Base-by-base conservation (phyloP, 805 yeast genomes). In the Scheffersomyces lignosus region DNA sequence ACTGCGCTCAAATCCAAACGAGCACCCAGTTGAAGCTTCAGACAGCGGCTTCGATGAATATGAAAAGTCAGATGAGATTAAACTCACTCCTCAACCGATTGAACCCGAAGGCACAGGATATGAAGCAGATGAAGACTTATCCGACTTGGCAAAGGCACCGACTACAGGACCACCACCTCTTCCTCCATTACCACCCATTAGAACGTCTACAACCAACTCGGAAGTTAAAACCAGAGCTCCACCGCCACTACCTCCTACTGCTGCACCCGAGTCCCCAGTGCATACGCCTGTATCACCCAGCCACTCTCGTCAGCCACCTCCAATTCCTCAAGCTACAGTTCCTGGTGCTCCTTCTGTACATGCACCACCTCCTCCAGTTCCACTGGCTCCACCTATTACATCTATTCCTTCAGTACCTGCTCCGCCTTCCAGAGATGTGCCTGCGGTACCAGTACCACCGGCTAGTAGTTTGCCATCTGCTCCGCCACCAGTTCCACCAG, bases 71-170 rank as follows among this genome's bases (percentile, higher is more conserved):
- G 45, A 46, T 5, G 36, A 40, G 13, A 43, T 52, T 29, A 38
- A 44, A 10, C 35, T 48, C 25, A 36, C 41, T 6, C 36, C 33
- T 18, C 41, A 33, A 17, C 34, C 42, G n/a, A 23, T 44, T 9
- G 64, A 53, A 1, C 38, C 49, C 3, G 61, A 55, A 31, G 66
- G 65, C 7, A 75, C 87, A 1, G 88, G 88, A 0, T 81, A 81
- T 49, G 87, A 83, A 38, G 87, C 87, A 0, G 89, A 83, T 51
- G 85, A 77, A 32, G 73, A 69, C 34, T 45, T 60, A 9, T 64
- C 70, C 12, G 71, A 63, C 41, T 52, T 51, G 14, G 36, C 45
- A 18, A 37, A 43, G 26, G 31, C 42, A 27, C 31, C 43, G 29
- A 37, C 41, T 10, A 35, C 44, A 22, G 41, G 22, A 9, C 44